Evolutionary conservation across 2,329 filamentous ascomycete genomes (phyloP), one percentile per base, ranked within the genome.

Genomic region (Triangularia verruculosa): DNA sequence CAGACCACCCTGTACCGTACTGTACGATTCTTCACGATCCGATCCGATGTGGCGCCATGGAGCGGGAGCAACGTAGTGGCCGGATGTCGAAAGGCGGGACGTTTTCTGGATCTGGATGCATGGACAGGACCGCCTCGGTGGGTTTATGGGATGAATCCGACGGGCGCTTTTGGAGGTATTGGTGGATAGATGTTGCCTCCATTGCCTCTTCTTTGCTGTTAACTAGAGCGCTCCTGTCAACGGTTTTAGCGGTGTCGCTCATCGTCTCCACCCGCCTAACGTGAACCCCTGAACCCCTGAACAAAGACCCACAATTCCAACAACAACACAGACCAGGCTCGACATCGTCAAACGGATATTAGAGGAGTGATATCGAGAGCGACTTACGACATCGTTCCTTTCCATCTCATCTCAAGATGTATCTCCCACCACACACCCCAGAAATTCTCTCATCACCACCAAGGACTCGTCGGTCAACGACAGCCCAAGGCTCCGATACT

Each of bases 201-300:
- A 54, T 13, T 28, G 25, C 51, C 11, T 25, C 25, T 25, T 54
- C 27, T 17, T 54, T 24, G 13, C 22, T 54, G 51, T 24, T 54
- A 54, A 27, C 15, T 27, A 54, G 25, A 54, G 25, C 7, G 25
- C 22, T 54, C n/a, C 12, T 25, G 51, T 27, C 51, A 54, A 54
- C 22, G 24, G 20, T 54, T 54, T 28, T 27, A 17, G 51, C 51
- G 20, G 20, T 54, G 51, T 25, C 51, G 51, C 15, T 54, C 27
- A 5, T 1, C 27, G 20, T 54, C 20, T 54, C 2, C 20, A 28
- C 51, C 20, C 17, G 39, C 13, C n/a, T 47, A 47, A n/a, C 11
- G n/a, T 47, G 5, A 27, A 17, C 51, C 51, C 51, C 51, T 54
- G 51, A 54, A 54, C 51, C 51, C 51, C 51, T 54, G 51, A 54